Evolutionary conservation across 768 basidiomycete genomes (phyloP), one percentile per base, ranked within the genome.

Genomic region (Xerocomellus chrysenteron): DNA sequence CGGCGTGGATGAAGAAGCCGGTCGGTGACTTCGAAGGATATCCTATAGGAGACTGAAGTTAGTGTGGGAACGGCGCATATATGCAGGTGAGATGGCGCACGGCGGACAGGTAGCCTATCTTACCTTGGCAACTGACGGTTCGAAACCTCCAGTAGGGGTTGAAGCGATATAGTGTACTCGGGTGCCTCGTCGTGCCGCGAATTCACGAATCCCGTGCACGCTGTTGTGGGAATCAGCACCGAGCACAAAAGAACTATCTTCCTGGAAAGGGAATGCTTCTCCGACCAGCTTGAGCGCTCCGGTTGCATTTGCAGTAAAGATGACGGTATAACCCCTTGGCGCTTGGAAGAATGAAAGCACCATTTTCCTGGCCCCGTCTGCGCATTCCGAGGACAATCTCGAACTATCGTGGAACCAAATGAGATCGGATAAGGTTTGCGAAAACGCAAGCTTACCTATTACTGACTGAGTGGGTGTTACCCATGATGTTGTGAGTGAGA

Each of bases 381-480:
- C 86, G 63, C 80, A 85, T 46, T 78, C 76, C 11, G 88, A 72
- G 14, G 90, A 91, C 47, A 92, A 68, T 59, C 78, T 82, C 10
- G 91, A 92, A 64, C 92, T 93, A 47, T 19, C 26, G 21, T 32
- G 19, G 26, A 17, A 57, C 26, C 1, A 37, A 19, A 32, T 47
- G 13, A 65, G 52, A 45, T 40, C 9, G 7, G 26, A 36, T 36
- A 12, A 39, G 11, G 17, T n/a, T 14, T 17, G 5, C 11, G 40
- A 54, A n/a, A 50, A 52, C 8, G 3, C 4, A 14, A 10, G 5
- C 69, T 66, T 65, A 87, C 91, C 87, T 87, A 59, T 88, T 85
- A 68, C 84, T 92, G 65, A 89, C 81, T 0, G 90, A 92, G 70
- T 93, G 91, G 1, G 91, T 92, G 68, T 93, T 92, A 2, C 90